Evolutionary conservation across 176 grass and related monocot genomes (phyloP), one percentile per base, ranked within the genome.

Genomic region (Aegilops speltoides): DNA sequence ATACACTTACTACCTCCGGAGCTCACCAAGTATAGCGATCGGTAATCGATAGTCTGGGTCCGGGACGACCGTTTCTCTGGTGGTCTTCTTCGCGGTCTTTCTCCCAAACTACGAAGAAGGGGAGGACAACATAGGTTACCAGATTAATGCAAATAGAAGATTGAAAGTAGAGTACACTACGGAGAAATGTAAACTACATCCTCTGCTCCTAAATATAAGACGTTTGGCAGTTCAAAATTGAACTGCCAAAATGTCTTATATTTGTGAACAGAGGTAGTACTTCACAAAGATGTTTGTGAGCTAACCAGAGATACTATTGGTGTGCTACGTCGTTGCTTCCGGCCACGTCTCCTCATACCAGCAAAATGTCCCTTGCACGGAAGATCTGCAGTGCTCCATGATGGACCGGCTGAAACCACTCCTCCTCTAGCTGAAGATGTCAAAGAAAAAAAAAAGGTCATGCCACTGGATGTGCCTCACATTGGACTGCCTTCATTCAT

Each of bases 41-140:
- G 96, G 96, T 90, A 98, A 76, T 66, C 96, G 85, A 70, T 95
- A 98, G 91, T 98, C 96, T 41, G 93, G 96, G 29, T 98, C 88
- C 32, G 93, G 96, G 73, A 94, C 70, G 33, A 98, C 88, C 36
- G 89, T 85, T 87, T 92, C 91, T 78, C 86, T 95, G 62, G 83
- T 79, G 79, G 80, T 79, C 48, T 56, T 89, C 56, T 59, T 59
- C 20, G 7, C 20, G 46, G 91, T 83, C 84, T 98, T 94, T 72
- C 87, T 90, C 89, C 96, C 96, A 76, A 95, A 9, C 96, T 98
- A 74, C 32, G 45, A 79, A 85, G 14, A 23, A 29, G 72, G 16
- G 72, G 15, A 69, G 37, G 64, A 56, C 40, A 76, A 68, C 29
- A 81, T 1, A 19, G 50, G 9, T 68, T 15, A 60, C 20, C 23